phyloP scores from a whole-genome alignment of 2,329 filamentous ascomycete genomes.

The Pseudocercospora eumusae region DNA sequence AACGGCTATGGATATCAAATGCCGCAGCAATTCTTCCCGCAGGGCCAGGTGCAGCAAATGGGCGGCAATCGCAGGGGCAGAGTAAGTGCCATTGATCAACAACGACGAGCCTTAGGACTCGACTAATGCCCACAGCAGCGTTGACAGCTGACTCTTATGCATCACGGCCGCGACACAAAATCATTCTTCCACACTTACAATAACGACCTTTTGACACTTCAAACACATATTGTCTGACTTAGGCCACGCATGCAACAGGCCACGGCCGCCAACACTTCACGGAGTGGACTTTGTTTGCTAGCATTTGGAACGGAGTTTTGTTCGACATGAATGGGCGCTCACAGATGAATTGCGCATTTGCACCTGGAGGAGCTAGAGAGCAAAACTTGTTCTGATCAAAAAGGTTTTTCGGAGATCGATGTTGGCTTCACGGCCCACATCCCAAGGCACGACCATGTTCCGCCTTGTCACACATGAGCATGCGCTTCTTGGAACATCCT shows the following conservation, averaged over 20 bases:
- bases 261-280: neutral
- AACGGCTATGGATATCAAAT: constrained; percentile 35
- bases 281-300: neutral
- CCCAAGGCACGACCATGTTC: constrained; percentile 5
- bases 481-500: constrained; percentile 9
- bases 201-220: constrained; percentile 4
- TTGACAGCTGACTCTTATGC: constrained; percentile 2
- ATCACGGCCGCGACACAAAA: neutral
- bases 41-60: constrained; percentile 30
- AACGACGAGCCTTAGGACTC: neutral
- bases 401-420: neutral
- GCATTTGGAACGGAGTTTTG: constrained; percentile 10
- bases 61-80: constrained; percentile 28
- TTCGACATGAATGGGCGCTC: constrained; percentile 5
- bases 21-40: constrained; percentile 28
- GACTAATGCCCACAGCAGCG: neutral
- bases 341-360: neutral
- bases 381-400: constrained; percentile 5
- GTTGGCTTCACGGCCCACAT: constrained; percentile 5
- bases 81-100: constrained; percentile 16
- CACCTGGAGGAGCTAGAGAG: constrained; percentile 3
- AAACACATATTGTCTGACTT: constrained; percentile 8
- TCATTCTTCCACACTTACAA: constrained; percentile 5
- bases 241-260: constrained; percentile 11
- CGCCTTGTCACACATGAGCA: constrained; percentile 2